A percentile compares a stretch with the other conserved stretches of the same genome.
These are phyloP conservation scores for Russula emetica DNA, from an alignment of 768 basidiomycete genomes.

Conservation along the genomic window DNA sequence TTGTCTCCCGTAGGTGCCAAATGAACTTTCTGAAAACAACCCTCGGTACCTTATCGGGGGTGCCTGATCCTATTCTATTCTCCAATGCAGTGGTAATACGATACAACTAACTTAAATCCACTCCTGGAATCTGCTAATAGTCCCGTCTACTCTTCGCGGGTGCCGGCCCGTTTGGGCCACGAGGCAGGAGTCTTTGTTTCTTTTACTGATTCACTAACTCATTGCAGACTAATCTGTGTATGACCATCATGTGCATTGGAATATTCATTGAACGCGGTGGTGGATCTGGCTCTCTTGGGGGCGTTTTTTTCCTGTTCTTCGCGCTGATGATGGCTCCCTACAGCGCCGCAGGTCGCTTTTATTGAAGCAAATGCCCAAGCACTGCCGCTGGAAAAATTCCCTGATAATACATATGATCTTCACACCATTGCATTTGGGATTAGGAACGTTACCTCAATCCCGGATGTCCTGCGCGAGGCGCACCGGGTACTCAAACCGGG, in stretches of 20 bases:
- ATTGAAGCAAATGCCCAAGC: conserved; percentile 90
- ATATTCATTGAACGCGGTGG: not conserved
- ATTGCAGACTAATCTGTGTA: not conserved
- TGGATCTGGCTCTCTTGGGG: not conserved
- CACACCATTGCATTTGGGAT: conserved; percentile 99
- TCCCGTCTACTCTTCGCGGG: no score
- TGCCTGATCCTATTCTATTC: no score
- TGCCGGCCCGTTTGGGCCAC: no score
- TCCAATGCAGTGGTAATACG: no score
- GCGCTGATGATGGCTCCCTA: conserved; percentile 13
- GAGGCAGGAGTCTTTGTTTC: not conserved
- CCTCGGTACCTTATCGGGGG: no score
- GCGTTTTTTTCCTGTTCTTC: not conserved
- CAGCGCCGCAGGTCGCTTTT: conserved; percentile 91
- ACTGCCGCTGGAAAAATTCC: conserved; percentile 61
- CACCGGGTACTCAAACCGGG: conserved; percentile 94
- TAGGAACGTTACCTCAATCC: conserved; percentile 91
- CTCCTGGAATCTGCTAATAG: no score
- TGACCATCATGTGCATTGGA: not conserved
- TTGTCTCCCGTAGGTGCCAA: no score
- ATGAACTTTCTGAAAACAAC: no score
- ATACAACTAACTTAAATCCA: no score
- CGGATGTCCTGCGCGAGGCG: conserved; percentile 82
- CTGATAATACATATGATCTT: conserved; percentile 81
- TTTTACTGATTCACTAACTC: not conserved